Evolutionary conservation across 345 rosid genomes (phyloP), one percentile per base, ranked within the genome.

Genomic region (Abelmoschus esculentus): DNA sequence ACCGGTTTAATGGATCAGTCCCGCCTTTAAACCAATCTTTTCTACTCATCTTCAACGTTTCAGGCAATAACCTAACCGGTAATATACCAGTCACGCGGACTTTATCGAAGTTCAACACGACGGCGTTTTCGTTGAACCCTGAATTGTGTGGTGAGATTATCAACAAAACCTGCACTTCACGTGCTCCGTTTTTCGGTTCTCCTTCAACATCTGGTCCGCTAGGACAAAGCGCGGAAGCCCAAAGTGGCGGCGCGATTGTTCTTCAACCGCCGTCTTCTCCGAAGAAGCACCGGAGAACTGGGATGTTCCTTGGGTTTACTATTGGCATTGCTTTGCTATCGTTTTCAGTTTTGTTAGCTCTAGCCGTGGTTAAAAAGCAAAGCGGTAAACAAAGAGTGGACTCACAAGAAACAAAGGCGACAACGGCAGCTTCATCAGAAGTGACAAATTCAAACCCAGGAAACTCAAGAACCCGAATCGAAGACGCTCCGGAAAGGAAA

Each of bases 81-180:
- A 32, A 77, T 0, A 77, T 95, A 49, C 96, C 99, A 0, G 58
- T 70, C 1, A 95, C 99, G 8, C 78, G 84, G 12, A 83, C 96
- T 14, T 81, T 95, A 2, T 78, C 87, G 8, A 80, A 87, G 76
- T 90, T 95, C 67, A 87, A 52, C 3, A 42, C 85, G 65, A 73
- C 93, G 56, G 76, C 97, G 72, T 95, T 90, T 61, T 70, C 54
- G 9, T 70, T 69, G 17, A 91, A 95, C 75, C 90, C 90, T n/a
- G 79, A 79, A 32, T 87, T 95, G 34, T 95, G 99, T 76, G 97
- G 99, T 0, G 92, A 86, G 92, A 75, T 88, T 4, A 79, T 90
- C 4, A 84, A 88, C 59, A 77, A 72, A 74, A 84, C 84, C 1
- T 95, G 97, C 77, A 66, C 73, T 52, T 69, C 89, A 1, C 83